These are phyloP conservation scores for Prunus yedoensis DNA, from an alignment of 331 rosid genomes.

Conservation along the genomic window DNA sequence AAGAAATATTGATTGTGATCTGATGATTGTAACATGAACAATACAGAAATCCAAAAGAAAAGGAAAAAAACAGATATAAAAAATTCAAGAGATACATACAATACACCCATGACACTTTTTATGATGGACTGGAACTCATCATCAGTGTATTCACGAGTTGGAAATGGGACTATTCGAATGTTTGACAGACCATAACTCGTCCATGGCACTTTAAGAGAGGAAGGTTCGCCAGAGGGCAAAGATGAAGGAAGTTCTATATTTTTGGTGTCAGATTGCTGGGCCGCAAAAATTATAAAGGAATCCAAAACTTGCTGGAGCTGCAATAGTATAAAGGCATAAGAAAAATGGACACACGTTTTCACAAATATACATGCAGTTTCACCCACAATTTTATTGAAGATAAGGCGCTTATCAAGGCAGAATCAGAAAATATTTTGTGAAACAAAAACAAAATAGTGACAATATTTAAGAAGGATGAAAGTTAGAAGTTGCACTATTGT, in stretches of 20 bases:
- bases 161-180: conserved; percentile 85
- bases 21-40: conserved; percentile 4
- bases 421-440: neutral
- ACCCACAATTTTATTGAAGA: neutral
- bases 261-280: conserved; percentile 62
- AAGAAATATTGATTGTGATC: conserved; percentile 9
- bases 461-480: neutral
- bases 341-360: neutral
- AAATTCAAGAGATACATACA: conserved; percentile 52
- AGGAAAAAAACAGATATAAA: neutral
- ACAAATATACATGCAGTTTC: neutral
- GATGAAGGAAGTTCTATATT: conserved; percentile 36
- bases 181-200: conserved; percentile 62
- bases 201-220: conserved; percentile 48
- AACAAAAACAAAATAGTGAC: neutral
- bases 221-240: conserved; percentile 31
- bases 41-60: conserved; percentile 3
- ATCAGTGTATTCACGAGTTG: conserved; percentile 90
- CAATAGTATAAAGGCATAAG: conserved; percentile 38
- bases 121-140: conserved; percentile 93
- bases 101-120: conserved; percentile 85
- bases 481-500: neutral
- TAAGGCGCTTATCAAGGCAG: neutral
- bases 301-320: conserved; percentile 94
- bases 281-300: conserved; percentile 73